Conservation (phyloP, 495 filamentous ascomycete species). For the Chaetomium fimeti region DNA sequence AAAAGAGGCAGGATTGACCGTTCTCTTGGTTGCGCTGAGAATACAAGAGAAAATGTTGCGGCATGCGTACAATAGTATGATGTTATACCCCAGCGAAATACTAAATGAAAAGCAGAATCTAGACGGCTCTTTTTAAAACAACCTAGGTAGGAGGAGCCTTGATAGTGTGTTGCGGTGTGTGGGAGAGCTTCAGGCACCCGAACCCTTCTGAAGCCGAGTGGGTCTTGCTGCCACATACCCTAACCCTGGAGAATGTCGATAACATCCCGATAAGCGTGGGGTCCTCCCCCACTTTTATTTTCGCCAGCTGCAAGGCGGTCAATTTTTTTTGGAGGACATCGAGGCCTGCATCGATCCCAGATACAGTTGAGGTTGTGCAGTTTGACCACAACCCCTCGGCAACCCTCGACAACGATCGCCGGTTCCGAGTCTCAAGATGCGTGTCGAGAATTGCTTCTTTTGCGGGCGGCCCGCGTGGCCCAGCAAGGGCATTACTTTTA, state of each 20-base stretch:
- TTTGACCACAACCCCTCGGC: slow-evolving; percentile 23
- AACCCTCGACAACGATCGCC: slow-evolving; percentile 13
- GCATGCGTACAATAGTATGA: too few relatives aligned
- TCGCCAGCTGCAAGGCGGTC: slow-evolving; percentile 20
- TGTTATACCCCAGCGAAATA: too few relatives aligned
- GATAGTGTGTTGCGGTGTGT: too few relatives aligned
- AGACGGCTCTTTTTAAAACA: too few relatives aligned
- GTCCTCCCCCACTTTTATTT: neutral
- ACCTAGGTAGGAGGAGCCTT: too few relatives aligned
- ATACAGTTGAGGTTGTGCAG: slow-evolving; percentile 15
- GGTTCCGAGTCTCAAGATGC: slow-evolving; percentile 37
- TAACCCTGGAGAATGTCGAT: neutral
- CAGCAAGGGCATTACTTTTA: slow-evolving; percentile 77
- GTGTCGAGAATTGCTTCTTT: slow-evolving; percentile 85
- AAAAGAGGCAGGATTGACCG: too few relatives aligned
- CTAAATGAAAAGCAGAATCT: too few relatives aligned
- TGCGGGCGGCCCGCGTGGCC: slow-evolving; percentile 83
- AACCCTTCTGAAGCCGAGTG: too few relatives aligned
- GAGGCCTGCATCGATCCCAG: slow-evolving; percentile 10
- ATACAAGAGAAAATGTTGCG: too few relatives aligned
- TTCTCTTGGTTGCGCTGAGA: too few relatives aligned
- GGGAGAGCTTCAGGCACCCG: too few relatives aligned
- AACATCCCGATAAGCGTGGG: neutral
- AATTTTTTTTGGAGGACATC: slow-evolving; percentile 24
- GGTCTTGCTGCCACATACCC: too few relatives aligned